Evolutionary conservation across 2,329 filamentous ascomycete genomes (phyloP).

Genomic region (Lachnellula willkommii): DNA sequence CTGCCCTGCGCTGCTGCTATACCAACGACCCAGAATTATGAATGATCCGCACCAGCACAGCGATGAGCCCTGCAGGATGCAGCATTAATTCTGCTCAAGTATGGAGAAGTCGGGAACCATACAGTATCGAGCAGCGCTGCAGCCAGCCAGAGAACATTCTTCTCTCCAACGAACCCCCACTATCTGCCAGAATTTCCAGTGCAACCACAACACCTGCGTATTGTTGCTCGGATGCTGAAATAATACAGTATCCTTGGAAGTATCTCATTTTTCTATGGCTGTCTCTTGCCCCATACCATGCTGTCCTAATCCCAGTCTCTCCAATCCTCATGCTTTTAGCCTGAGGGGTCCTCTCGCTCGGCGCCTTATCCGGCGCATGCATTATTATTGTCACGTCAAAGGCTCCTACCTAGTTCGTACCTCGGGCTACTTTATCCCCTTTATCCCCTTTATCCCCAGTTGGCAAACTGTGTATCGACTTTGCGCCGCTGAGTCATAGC

Average conservation of each 20-base stretch:
- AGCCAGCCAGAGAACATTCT: background rate
- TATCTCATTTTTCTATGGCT: constrained; percentile 1
- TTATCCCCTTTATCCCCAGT: background rate
- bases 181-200: background rate
- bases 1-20: background rate
- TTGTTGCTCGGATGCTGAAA: background rate
- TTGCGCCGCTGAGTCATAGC: constrained; percentile 18
- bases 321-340: background rate
- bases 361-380: constrained; percentile 12
- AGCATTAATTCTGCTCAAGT: background rate
- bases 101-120: background rate
- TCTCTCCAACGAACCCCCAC: background rate
- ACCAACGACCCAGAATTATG: background rate
- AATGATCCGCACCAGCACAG: background rate
- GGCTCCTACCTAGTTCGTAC: background rate
- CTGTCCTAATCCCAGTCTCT: background rate
- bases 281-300: background rate
- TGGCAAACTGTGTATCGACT: background rate
- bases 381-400: constrained; percentile 15
- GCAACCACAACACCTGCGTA: constrained; percentile 1
- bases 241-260: background rate
- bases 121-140: background rate
- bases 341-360: constrained; percentile 3
- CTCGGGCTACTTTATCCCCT: background rate
- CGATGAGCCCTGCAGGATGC: constrained; percentile 2